phyloP scores from a whole-genome alignment of 495 filamentous ascomycete species.

The Aspergillus kassunensis region DNA sequence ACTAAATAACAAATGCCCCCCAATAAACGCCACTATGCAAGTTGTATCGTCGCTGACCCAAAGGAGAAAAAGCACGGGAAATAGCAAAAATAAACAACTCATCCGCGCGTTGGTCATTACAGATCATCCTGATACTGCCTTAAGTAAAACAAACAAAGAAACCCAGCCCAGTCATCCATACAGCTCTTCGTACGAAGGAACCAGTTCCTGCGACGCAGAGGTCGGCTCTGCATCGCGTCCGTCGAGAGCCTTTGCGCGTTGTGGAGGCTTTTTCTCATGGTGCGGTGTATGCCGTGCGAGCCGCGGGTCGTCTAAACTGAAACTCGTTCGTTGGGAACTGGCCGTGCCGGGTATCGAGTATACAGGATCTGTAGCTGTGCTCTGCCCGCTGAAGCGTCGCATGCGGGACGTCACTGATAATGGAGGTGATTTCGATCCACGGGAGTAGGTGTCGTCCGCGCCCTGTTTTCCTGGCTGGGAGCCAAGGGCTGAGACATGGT shows the following conservation, averaged over 20 bases:
- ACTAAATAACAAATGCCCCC: conserved; percentile 9
- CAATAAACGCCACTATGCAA: conserved; percentile 15
- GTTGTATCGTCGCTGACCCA: conserved; percentile 7
- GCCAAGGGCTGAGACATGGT: conserved; percentile 14
- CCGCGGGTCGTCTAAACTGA: conserved; percentile 31
- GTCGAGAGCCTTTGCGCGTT: conserved; percentile 15
- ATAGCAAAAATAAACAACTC: conserved; percentile 3
- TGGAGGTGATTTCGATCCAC: conserved; percentile 35
- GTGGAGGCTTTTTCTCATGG: conserved; percentile 25
- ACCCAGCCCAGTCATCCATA: conserved; percentile 29
- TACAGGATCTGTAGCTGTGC: conserved; percentile 25
- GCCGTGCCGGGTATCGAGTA: conserved; percentile 27
- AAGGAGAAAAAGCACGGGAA: neutral
- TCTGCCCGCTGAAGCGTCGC: conserved; percentile 39
- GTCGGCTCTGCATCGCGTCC: conserved; percentile 23
- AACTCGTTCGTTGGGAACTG: conserved; percentile 38
- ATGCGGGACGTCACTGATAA: conserved; percentile 43
- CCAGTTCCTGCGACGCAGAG: conserved; percentile 29
- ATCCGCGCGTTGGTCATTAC: too few species aligned
- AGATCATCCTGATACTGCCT: too few species aligned
- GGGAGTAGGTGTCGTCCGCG: conserved; percentile 20
- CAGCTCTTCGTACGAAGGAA: conserved; percentile 45
- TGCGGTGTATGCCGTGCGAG: conserved; percentile 19
- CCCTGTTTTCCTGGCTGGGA: conserved; percentile 14
- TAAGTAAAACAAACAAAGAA: conserved; percentile 5